Percentiles rank a stretch among this genome's conserved stretches.
Conservation (phyloP, 1,284 basidiomycete genomes). For the Cystodermella granulosa region DNA sequence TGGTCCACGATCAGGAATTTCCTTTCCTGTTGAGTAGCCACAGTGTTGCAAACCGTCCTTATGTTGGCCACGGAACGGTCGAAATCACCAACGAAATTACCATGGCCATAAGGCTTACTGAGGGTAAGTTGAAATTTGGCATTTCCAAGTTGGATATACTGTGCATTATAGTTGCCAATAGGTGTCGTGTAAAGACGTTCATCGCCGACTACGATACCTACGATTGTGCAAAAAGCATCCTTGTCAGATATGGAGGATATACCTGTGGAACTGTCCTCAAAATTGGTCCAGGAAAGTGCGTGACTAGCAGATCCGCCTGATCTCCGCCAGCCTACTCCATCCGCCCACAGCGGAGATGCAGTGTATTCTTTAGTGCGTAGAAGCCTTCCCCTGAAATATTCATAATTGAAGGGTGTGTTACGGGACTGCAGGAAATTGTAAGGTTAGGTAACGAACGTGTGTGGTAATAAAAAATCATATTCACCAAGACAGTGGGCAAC, state of each 20-base stretch:
- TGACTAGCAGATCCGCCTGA: background rate
- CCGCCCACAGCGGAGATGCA: background rate
- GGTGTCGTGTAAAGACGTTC: background rate
- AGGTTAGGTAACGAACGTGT: too few species aligned
- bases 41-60: background rate
- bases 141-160: background rate
- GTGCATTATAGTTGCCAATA: background rate
- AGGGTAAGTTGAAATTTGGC: constrained; percentile 7
- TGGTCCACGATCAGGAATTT: background rate
- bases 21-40: background rate
- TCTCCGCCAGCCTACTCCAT: background rate
- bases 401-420: too few species aligned
- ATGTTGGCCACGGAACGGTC: background rate
- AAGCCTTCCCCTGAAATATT: too few species aligned
- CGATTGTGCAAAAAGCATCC: background rate
- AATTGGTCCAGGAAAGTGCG: too few species aligned
- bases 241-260: background rate
- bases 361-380: too few species aligned
- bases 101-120: background rate
- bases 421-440: too few species aligned
- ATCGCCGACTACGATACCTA: background rate
- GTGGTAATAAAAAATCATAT: too few species aligned
- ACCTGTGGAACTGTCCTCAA: too few species aligned
- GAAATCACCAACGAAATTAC: background rate
- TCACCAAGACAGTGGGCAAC: too few species aligned